Evolutionary conservation across 2,329 filamentous ascomycete species (phyloP).

Genomic region (Colletotrichum sp.): DNA sequence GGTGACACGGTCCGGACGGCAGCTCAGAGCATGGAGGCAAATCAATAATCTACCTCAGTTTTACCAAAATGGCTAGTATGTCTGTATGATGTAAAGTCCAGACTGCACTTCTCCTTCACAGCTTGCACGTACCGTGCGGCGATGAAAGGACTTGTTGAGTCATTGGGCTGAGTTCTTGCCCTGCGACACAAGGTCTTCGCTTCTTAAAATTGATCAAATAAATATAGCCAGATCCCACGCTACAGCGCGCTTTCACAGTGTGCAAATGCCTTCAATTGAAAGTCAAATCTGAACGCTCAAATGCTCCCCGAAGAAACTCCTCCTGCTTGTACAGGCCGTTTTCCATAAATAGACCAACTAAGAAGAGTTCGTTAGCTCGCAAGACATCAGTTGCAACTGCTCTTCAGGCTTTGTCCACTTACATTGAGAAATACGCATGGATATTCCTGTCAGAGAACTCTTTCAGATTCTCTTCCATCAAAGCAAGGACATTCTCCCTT

Average conservation of each 20-base stretch:
- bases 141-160: background rate
- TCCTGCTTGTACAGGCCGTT: background rate
- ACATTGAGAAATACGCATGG: constrained; percentile 23
- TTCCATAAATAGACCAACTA: background rate
- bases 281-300: background rate
- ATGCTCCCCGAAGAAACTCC: background rate
- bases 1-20: background rate
- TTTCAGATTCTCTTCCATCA: constrained; percentile 27
- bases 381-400: background rate
- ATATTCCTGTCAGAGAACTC: constrained; percentile 27
- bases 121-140: background rate
- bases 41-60: background rate
- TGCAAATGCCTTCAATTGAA: background rate
- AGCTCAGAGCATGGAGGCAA: background rate
- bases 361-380: background rate
- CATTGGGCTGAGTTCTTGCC: background rate
- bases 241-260: background rate
- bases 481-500: constrained; percentile 24
- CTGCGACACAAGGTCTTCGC: background rate
- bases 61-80: background rate
- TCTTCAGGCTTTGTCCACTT: background rate
- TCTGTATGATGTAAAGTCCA: background rate
- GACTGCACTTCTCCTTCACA: background rate
- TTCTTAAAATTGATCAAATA: background rate
- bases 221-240: background rate